These are phyloP conservation scores for Rhododendron vialii DNA, from an alignment of 148 eudicot species.

Conservation along the genomic window DNA sequence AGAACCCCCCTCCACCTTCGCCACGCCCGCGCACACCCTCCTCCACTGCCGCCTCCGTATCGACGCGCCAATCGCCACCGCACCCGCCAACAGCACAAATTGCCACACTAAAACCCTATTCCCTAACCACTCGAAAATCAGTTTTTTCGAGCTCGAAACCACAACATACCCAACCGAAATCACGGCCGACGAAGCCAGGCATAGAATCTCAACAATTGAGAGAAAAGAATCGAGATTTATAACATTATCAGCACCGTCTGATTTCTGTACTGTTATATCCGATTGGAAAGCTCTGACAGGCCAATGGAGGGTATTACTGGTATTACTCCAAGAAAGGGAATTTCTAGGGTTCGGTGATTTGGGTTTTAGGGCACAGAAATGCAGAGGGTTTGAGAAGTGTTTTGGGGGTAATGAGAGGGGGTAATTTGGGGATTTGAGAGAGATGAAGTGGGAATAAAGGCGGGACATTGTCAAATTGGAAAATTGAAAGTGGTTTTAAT, in stretches of 20 bases:
- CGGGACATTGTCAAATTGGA: conserved; percentile 18
- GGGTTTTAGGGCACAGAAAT: conserved; percentile 11
- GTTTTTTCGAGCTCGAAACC: conserved; percentile 36
- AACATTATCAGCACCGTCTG: not conserved
- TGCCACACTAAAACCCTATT: conserved; percentile 45
- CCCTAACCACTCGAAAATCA: conserved; percentile 40
- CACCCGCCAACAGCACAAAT: conserved; percentile 45
- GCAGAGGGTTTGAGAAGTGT: conserved; percentile 11
- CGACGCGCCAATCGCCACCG: conserved; percentile 59
- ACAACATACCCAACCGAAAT: conserved; percentile 43
- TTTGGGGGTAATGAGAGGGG: conserved; percentile 4
- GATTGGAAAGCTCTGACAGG: conserved; percentile 29
- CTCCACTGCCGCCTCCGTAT: conserved; percentile 79
- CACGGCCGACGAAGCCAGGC: conserved; percentile 50
- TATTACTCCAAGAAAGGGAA: conserved; percentile 5
- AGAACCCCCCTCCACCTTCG: conserved; percentile 25
- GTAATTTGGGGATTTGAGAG: conserved; percentile 20
- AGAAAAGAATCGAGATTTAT: conserved; percentile 54
- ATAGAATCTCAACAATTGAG: conserved; percentile 42
- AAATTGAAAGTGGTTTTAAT: not conserved
- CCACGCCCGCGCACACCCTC: conserved; percentile 44
- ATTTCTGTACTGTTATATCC: conserved; percentile 9
- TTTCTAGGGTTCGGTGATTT: not conserved
- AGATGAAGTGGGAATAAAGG: conserved; percentile 18
- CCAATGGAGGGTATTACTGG: conserved; percentile 12